Evolutionary conservation across 2,329 filamentous ascomycete species (phyloP), one percentile per base, ranked within the genome.

Genomic region (Pestalotiopsis fici): DNA sequence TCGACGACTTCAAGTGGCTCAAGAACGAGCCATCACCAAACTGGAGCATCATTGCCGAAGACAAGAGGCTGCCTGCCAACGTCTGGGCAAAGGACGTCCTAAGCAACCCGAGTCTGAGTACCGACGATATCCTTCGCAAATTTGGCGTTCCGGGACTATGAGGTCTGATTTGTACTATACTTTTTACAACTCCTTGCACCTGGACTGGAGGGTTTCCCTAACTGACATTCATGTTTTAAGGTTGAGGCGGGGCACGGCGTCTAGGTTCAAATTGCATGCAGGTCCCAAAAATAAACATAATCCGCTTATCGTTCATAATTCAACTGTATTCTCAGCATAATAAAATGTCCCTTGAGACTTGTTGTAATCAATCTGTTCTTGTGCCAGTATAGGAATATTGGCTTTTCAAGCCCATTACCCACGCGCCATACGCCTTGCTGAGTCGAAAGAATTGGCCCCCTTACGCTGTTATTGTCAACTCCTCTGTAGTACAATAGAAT

Each of bases 1-100:
- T 98, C 18, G 93, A 98, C 78, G 96, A 99, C 78, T 99, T 99
- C 85, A 97, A 97, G 81, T 98, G 96, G 96, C 87, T 98, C 70
- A 97, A 95, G 79, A 85, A 88, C 18, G 93, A 93, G 67, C 88
- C 89, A 35, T 98, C 93, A 76, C 96, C 96, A 2, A 95, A 99
- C 76, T 99, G 95, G 94, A 88, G 84, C 39, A 80, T 93, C 2
- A 73, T 98, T 25, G 83, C 88, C 1, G 85, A 89, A 64, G 83
- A 83, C 1, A 82, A 90, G 65, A 86, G 86, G 27, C 80, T 95
- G 13, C 72, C 80, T 0, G 87, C 91, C 1, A 82, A 87, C 2
- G 82, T 91, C 0, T 97, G 94, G 94, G 87, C 83, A 62, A 86
- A 88, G 37, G 83, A 90, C 12, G 88, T 95, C 12, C 87, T 87